phyloP scores from a whole-genome alignment of 805 yeast genomes.

The Yarrowia yakushimensis region DNA sequence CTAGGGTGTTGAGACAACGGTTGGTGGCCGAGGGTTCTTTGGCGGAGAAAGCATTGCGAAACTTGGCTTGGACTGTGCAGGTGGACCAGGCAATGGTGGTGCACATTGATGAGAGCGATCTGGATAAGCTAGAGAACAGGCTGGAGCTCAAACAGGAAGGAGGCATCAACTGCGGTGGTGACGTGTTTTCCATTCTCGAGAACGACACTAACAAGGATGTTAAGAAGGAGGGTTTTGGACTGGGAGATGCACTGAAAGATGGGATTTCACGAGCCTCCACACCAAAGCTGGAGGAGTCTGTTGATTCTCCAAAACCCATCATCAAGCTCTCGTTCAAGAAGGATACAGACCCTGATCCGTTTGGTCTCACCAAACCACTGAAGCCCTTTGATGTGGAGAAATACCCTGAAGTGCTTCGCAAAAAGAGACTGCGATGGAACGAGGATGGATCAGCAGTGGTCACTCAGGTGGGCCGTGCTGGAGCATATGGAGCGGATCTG shows the following conservation, averaged over 20 bases:
- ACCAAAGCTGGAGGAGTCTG: not conserved
- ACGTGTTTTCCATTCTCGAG: not conserved
- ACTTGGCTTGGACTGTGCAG: conserved; percentile 42
- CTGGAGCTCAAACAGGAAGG: conserved; percentile 1
- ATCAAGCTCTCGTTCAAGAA: conserved; percentile 19
- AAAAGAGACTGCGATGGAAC: conserved; percentile 12
- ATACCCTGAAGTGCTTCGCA: not conserved
- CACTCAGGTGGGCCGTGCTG: not conserved
- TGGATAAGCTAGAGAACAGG: conserved; percentile 24
- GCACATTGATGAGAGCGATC: conserved; percentile 26
- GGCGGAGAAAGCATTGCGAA: conserved; percentile 74
- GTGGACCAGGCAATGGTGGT: conserved; percentile 27
- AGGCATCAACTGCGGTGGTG: not conserved
- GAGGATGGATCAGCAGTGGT: conserved; percentile 7
- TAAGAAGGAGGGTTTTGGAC: not conserved
- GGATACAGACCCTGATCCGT: conserved; percentile 21
- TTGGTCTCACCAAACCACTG: conserved; percentile 6
- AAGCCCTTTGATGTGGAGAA: conserved; percentile 1
- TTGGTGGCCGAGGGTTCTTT: conserved; percentile 76
- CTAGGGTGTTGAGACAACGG: conserved; percentile 63
- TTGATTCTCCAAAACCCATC: conserved; percentile 18
- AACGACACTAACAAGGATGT: conserved; percentile 17
- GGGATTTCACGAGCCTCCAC: not conserved
- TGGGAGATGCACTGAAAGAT: not conserved
- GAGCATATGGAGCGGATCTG: conserved; percentile 16